These are phyloP conservation scores for Lactarius sp. DNA, from an alignment of 768 basidiomycete species.

Conservation along the genomic window DNA sequence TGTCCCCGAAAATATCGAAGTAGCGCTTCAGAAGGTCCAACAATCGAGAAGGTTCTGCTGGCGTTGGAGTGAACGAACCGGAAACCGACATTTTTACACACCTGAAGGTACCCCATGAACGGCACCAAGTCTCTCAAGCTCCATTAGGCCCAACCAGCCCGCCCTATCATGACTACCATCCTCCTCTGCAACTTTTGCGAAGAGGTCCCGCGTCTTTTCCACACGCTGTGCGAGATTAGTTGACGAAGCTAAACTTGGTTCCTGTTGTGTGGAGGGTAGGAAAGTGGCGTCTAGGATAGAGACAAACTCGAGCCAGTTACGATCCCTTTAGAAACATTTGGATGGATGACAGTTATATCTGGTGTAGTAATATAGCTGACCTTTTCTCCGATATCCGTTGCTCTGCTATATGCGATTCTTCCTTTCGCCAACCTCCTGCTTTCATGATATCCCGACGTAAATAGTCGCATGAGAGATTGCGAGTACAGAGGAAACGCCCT, in stretches of 20 bases:
- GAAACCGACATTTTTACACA: conserved; percentile 25
- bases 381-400: conserved; percentile 53
- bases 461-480: conserved; percentile 71
- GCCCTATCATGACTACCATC: conserved; percentile 75
- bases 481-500: conserved; percentile 61
- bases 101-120: conserved; percentile 46
- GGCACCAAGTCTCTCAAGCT: conserved; percentile 61
- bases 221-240: conserved; percentile 37
- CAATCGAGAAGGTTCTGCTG: conserved; percentile 42
- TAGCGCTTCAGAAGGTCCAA: conserved; percentile 57
- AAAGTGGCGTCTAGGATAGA: conserved; percentile 69
- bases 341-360: neutral
- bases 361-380: conserved; percentile 36
- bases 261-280: conserved; percentile 34
- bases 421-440: conserved; percentile 47
- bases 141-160: conserved; percentile 65
- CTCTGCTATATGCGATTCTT: conserved; percentile 61
- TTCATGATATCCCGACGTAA: conserved; percentile 68
- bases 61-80: neutral
- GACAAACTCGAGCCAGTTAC: conserved; percentile 84
- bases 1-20: conserved; percentile 68
- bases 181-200: conserved; percentile 51
- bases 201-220: conserved; percentile 45
- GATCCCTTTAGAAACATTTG: conserved; percentile 46
- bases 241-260: conserved; percentile 21